Evolutionary conservation across 306 rosid genomes (phyloP), one percentile per base, ranked within the genome.

Genomic region (Biancaea sappan): DNA sequence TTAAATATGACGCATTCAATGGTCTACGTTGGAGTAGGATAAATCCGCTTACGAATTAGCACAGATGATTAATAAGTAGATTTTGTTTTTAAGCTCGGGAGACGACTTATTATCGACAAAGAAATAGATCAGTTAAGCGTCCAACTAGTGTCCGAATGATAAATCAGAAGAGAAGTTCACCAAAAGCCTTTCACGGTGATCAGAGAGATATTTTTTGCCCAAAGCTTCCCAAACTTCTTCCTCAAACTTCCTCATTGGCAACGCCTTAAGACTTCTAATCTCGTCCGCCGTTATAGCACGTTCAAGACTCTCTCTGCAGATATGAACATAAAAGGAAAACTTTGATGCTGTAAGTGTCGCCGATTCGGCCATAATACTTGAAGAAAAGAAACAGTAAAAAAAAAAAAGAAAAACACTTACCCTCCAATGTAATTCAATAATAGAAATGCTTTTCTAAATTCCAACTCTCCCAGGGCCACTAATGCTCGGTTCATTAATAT

Each of bases 381-480:
- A 21, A 4, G 28, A 2, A 4, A 14, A 28, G 22, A 1, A 2
- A 47, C n/a, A n/a, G 16, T 11, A 5, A 26, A 69, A 47, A 41
- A 63, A 32, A 34, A n/a, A n/a, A n/a, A n/a, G n/a, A n/a, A n/a
- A 69, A 68, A 47, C 62, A 62, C 50, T 24, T 76, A 88, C 98
- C 84, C 48, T 62, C 96, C 98, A 25, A 71, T 51, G 25, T 93
- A 93, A 73, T 74, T 87, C 26, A 90, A 46, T 1, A 93, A 47
- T 29, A 93, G 71, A 72, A 93, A 93, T 9, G 91, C 88, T 57
- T 78, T 90, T 24, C 90, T 74, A 66, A 90, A 93, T 35, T 93
- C 95, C 4, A 93, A 79, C 43, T 90, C 96, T 19, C 93, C 96
- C 54, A 91, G 73, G 34, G 95, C 96, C 38, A 46, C 76, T 56